Conservation (phyloP, 345 rosid species). For the Laguncularia racemosa region DNA sequence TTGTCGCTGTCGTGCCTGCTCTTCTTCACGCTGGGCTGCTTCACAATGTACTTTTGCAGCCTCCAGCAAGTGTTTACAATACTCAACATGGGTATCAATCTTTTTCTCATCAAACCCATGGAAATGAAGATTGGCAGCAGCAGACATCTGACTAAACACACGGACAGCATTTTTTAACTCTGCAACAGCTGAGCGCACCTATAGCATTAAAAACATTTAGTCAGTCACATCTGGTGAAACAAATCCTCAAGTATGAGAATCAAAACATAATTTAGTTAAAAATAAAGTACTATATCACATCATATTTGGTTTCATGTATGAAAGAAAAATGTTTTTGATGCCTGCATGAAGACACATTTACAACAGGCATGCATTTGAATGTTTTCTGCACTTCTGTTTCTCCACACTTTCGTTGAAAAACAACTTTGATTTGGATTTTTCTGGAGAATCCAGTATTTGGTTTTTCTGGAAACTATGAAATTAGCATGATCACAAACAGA, state of each 20-base stretch:
- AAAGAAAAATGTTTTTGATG: no score
- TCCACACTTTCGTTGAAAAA: no score
- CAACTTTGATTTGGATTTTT: no score
- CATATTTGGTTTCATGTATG: no score
- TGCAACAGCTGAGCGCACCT: conserved; percentile 92
- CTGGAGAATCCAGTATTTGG: no score
- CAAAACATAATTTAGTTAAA: neutral
- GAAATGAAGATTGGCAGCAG: conserved; percentile 83
- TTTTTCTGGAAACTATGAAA: no score
- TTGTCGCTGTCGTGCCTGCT: conserved; percentile 78
- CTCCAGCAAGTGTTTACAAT: conserved; percentile 88
- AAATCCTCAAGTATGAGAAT: neutral
- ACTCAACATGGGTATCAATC: conserved; percentile 92
- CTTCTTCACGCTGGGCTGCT: conserved; percentile 92
- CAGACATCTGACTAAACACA: conserved; percentile 75
- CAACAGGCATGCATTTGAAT: no score
- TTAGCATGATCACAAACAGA: no score
- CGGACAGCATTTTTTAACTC: conserved; percentile 97
- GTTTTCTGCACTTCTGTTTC: no score
- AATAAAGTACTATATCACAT: neutral
- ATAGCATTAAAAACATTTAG: conserved; percentile 7
- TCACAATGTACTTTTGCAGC: conserved; percentile 94
- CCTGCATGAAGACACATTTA: no score
- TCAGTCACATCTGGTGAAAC: no score
- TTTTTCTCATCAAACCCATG: conserved; percentile 97